Percentiles rank a stretch among this genome's conserved stretches.
These are phyloP conservation scores for Chaetothyriales sp. DNA, from an alignment of 2,329 filamentous ascomycete genomes.

Conservation along the genomic window DNA sequence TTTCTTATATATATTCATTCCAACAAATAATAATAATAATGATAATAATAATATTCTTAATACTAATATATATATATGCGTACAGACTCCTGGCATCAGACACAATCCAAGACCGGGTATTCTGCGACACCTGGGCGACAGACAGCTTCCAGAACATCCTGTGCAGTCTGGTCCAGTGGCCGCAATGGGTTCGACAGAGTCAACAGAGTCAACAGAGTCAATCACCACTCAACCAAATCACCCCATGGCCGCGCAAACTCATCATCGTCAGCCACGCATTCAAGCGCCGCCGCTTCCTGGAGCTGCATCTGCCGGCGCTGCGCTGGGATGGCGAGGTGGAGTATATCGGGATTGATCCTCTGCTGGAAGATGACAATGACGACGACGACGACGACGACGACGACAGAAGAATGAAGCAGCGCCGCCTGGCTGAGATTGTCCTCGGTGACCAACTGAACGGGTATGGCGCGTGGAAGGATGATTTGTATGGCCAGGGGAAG, in stretches of 20 bases:
- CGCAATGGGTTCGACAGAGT: constrained; percentile 7
- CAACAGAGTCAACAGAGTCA: no score
- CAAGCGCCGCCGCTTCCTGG: constrained; percentile 47
- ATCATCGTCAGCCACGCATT: constrained; percentile 57
- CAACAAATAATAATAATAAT: no score
- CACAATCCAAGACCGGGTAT: constrained; percentile 26
- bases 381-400: constrained; percentile 9
- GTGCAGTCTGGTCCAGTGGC: constrained; percentile 52
- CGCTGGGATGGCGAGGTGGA: constrained; percentile 27
- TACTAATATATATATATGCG: no score
- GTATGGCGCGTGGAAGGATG: constrained; percentile 25
- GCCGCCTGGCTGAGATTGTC: constrained; percentile 16
- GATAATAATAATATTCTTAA: no score
- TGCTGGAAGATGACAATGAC: constrained; percentile 21
- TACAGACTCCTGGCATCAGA: background rate
- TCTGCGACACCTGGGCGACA: constrained; percentile 55
- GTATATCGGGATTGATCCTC: constrained; percentile 52
- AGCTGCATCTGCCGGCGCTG: constrained; percentile 50
- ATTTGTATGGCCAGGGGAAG: constrained; percentile 25
- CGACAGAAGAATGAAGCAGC: constrained; percentile 3
- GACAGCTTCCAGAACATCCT: constrained; percentile 79
- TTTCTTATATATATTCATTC: no score
- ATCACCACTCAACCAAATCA: background rate
- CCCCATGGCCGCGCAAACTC: constrained; percentile 40
- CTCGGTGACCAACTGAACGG: constrained; percentile 18